Conservation (phyloP, 768 basidiomycete genomes). For the Tricholoma sp. region DNA sequence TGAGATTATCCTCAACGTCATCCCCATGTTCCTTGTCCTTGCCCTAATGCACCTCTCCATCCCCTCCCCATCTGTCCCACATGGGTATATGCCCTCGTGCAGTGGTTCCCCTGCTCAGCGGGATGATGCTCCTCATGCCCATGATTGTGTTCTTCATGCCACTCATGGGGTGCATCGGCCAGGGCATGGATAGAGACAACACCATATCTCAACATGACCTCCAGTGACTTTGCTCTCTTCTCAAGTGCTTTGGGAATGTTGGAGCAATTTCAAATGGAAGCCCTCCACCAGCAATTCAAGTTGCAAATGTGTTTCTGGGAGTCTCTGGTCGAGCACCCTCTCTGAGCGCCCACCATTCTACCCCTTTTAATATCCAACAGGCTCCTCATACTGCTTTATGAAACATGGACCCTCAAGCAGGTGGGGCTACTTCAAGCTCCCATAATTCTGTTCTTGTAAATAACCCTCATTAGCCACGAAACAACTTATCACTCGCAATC, state of each 20-base stretch:
- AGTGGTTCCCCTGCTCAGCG: slow-evolving; percentile 48
- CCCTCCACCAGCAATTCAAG: neutral
- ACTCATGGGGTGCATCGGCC: slow-evolving; percentile 79
- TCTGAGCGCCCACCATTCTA: neutral
- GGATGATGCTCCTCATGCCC: slow-evolving; percentile 51
- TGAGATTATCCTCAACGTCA: slow-evolving; percentile 53
- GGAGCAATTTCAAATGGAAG: neutral
- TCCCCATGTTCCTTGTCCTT: slow-evolving; percentile 55
- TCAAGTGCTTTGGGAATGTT: neutral
- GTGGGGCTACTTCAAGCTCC: neutral
- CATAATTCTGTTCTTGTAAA: neutral
- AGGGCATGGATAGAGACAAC: neutral
- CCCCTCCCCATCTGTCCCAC: slow-evolving; percentile 35
- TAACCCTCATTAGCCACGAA: neutral
- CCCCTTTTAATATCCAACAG: neutral
- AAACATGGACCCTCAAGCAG: neutral
- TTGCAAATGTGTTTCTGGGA: neutral
- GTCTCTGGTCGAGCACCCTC: neutral
- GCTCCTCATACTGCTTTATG: neutral
- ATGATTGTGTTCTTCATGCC: slow-evolving; percentile 89
- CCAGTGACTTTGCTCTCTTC: neutral
- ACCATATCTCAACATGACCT: neutral
- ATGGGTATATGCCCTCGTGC: slow-evolving; percentile 59
- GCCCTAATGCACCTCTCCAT: neutral
- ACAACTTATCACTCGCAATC: neutral